phyloP scores from a whole-genome alignment of 495 filamentous ascomycete genomes.

The Talaromyces wortmannii region DNA sequence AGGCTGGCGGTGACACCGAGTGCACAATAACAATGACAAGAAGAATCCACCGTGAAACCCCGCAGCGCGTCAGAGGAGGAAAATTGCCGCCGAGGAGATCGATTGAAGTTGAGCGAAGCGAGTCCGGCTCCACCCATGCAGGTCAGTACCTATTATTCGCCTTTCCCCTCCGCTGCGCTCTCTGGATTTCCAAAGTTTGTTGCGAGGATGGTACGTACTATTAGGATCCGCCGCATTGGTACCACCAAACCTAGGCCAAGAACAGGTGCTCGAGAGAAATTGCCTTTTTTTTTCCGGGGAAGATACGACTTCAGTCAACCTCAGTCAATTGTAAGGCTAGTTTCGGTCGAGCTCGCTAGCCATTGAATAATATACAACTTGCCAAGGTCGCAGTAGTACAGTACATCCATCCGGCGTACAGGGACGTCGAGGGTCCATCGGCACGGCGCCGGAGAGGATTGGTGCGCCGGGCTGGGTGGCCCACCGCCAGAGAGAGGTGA shows the following conservation, averaged over 20 bases:
- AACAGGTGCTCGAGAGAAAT: background rate
- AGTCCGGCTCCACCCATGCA: background rate
- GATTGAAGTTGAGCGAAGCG: background rate
- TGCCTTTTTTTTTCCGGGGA: background rate
- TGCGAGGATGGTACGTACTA: no score
- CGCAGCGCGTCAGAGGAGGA: constrained; percentile 13
- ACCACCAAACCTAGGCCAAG: no score
- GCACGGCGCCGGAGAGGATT: background rate
- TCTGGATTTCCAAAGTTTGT: no score
- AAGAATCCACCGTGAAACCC: constrained; percentile 9
- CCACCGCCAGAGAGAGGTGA: background rate
- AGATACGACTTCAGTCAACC: background rate
- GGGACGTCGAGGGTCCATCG: background rate
- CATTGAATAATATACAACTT: background rate
- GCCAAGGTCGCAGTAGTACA: no score
- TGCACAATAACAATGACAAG: background rate
- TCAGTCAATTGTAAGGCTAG: background rate
- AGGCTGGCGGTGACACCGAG: background rate
- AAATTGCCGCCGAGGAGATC: background rate
- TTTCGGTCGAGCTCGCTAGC: background rate
- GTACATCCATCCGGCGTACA: no score
- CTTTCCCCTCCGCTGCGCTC: background rate
- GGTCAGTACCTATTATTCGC: background rate
- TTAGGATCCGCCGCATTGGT: no score
- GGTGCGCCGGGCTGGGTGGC: background rate